Percentiles rank a stretch among this genome's conserved stretches.
phyloP scores from a whole-genome alignment of 139 green algal genomes.

The Chlamydomonas sp. region DNA sequence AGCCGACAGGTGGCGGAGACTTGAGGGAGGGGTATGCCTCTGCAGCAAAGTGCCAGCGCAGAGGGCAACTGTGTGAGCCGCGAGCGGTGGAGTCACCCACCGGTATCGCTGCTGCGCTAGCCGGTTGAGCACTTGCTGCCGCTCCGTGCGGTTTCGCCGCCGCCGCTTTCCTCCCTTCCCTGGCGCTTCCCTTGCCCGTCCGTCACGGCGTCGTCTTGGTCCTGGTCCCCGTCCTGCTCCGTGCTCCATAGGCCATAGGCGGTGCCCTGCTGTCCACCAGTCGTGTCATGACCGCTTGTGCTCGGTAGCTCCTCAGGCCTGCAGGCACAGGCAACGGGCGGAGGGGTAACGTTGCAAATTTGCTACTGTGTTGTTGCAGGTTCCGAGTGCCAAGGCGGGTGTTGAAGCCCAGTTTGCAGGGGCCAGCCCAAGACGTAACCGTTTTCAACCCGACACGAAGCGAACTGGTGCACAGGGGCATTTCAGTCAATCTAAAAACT shows the following conservation, averaged over 20 bases:
- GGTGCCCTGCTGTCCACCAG: background rate
- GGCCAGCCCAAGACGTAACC: too few relatives aligned
- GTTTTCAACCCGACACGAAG: too few relatives aligned
- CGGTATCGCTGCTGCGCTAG: conserved; percentile 60
- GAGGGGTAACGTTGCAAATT: background rate
- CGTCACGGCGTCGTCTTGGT: conserved; percentile 21
- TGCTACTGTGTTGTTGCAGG: too few relatives aligned
- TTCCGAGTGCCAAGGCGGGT: too few relatives aligned
- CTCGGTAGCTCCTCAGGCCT: background rate
- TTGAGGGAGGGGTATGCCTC: too few relatives aligned
- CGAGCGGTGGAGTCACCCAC: background rate
- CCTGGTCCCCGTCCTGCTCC: background rate
- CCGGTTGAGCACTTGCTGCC: conserved; percentile 60
- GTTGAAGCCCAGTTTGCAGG: too few relatives aligned
- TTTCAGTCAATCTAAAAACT: too few relatives aligned
- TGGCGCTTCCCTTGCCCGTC: background rate
- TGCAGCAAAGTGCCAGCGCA: too few relatives aligned
- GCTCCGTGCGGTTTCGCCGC: conserved; percentile 49
- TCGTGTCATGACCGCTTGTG: background rate
- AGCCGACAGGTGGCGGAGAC: background rate
- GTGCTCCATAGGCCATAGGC: too few relatives aligned
- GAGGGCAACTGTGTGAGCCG: too few relatives aligned
- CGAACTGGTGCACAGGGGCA: too few relatives aligned
- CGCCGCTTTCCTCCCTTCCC: conserved; percentile 43
- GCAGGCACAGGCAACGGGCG: background rate